Base-by-base conservation (phyloP, 2,329 filamentous ascomycete species). In the Trichoderma sp. region DNA sequence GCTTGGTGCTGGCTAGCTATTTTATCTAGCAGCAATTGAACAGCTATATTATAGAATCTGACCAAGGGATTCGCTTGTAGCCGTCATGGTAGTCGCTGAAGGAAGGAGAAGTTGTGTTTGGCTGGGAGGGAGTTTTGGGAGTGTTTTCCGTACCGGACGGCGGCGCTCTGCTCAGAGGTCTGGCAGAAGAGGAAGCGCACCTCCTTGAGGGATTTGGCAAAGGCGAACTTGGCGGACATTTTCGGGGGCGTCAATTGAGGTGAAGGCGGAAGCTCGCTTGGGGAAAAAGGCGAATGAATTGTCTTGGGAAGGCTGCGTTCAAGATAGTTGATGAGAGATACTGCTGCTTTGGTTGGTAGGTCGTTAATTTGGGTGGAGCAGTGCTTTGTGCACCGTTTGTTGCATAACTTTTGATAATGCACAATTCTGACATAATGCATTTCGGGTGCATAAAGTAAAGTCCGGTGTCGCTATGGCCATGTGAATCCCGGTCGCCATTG, bases 131-230 rank as follows among this genome's bases (percentile, higher is more conserved):
- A 26, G 34, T 12, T 55, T 23, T 67, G 34, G 53, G 17, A 12
- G 15, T 12, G 13, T 58, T 30, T 30, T 43, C 11, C 87, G 80
- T 86, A 97, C 96, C 96, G 91, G 75, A 93, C 92, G 74, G 93
- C 91, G 79, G 93, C 92, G 86, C 95, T 97, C 81, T 94, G 91
- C 81, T 97, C 92, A 76, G 92, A 93, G 68, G 93, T 95, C 85
- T 98, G 95, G 87, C 96, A 98, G 86, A 98, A 95, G 78, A 97
- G 88, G 85, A 99, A 99, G 81, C 96, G 93, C 81, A 99, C 88
- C 88, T 99, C 96, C 88, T 94, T 97, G 82, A 99, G 88, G 76
- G 90, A 86, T 83, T 94, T 92, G 77, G 90, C 88, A 85, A 99
- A 99, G 78, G 91, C 93, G 86, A 97, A 98, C 88, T 96, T 97